These are phyloP conservation scores for Diaporthe eres DNA, from an alignment of 2,329 filamentous ascomycete species.

Conservation along the genomic window DNA sequence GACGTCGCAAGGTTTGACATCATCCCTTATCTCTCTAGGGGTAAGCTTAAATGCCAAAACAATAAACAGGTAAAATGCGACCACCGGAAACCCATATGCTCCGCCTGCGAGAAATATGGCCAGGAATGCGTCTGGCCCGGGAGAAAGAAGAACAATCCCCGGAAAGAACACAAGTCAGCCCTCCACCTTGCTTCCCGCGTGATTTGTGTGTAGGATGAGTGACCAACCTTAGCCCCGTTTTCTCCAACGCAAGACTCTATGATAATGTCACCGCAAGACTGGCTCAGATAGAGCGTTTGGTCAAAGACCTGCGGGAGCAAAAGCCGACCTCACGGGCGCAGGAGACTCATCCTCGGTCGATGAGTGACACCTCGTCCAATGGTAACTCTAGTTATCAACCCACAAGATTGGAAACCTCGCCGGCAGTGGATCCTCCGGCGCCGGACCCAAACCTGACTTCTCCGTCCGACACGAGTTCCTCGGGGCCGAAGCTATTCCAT, in stretches of 20 bases:
- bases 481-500: neutral
- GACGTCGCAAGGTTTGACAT: neutral
- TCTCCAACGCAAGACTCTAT: neutral
- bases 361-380: neutral
- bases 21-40: neutral
- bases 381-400: neutral
- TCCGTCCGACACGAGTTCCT: neutral
- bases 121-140: neutral
- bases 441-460: neutral
- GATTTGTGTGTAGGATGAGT: neutral
- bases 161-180: neutral
- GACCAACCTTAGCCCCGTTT: neutral
- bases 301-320: neutral
- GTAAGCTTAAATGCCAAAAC: neutral
- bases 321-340: neutral
- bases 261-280: neutral
- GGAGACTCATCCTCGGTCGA: neutral
- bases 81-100: neutral
- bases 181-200: neutral
- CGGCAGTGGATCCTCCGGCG: neutral
- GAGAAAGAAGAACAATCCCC: neutral
- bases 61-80: neutral
- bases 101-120: neutral
- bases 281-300: neutral
- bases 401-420: neutral